Conservation (phyloP, 768 basidiomycete species). For the Suillus tomentosus region DNA sequence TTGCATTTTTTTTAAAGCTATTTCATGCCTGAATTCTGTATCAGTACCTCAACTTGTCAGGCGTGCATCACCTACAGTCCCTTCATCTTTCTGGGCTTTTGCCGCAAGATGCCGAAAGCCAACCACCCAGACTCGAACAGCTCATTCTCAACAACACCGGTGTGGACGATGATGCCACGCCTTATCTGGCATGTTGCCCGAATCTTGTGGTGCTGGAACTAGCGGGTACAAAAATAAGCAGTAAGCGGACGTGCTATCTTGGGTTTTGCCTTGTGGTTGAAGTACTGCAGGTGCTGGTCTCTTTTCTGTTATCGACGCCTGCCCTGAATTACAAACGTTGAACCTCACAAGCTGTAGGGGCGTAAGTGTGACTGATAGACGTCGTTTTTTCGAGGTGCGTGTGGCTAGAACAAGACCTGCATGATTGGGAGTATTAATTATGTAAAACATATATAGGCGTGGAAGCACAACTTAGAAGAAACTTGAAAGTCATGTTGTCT, state of each 20-base stretch:
- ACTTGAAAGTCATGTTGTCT: neutral
- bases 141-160: constrained; percentile 61
- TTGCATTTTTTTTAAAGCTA: neutral
- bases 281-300: constrained; percentile 49
- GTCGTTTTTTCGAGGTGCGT: constrained; percentile 66
- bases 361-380: constrained; percentile 56
- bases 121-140: constrained; percentile 43
- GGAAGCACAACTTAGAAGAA: constrained; percentile 21
- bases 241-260: constrained; percentile 37
- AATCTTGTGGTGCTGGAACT: constrained; percentile 51
- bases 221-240: constrained; percentile 59
- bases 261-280: neutral
- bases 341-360: constrained; percentile 72
- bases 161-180: constrained; percentile 58
- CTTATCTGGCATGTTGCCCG: constrained; percentile 54
- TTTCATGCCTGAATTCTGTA: constrained; percentile 2
- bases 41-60: constrained; percentile 62
- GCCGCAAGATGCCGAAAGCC: constrained; percentile 16
- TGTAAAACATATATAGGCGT: constrained; percentile 20
- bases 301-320: constrained; percentile 59
- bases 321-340: constrained; percentile 50
- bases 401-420: neutral
- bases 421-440: constrained; percentile 5
- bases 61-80: constrained; percentile 52
- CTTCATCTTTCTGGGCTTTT: constrained; percentile 52